Evolutionary conservation across 163 green algal genomes (phyloP).

Genomic region (Volvox carteri): DNA sequence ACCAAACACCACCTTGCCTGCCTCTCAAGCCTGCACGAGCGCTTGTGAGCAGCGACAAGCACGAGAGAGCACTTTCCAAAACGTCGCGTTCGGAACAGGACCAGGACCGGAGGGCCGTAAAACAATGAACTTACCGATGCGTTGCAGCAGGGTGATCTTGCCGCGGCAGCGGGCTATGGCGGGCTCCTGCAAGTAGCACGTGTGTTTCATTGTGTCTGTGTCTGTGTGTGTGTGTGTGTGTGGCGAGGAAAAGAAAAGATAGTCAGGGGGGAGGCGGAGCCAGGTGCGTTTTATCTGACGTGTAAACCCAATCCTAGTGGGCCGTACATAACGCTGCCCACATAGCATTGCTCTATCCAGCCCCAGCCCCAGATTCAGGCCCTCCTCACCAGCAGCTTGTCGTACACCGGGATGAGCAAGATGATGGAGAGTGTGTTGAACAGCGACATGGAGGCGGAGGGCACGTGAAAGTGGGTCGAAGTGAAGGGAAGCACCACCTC

Average conservation of each 20-base stretch:
- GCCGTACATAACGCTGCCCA: too few species aligned
- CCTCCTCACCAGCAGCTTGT: conserved; percentile 83
- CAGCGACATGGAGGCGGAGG: conserved; percentile 77
- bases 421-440: conserved; percentile 95
- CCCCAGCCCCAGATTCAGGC: too few species aligned
- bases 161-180: conserved; percentile 36
- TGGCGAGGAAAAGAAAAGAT: neutral
- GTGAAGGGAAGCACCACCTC: neutral
- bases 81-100: too few species aligned
- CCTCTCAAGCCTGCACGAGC: too few species aligned
- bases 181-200: conserved; percentile 55
- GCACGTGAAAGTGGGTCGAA: conserved; percentile 51
- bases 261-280: neutral
- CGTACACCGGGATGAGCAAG: conserved; percentile 87
- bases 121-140: conserved; percentile 57
- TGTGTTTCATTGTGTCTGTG: neutral
- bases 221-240: neutral
- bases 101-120: neutral
- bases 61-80: too few species aligned
- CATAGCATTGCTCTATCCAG: too few species aligned
- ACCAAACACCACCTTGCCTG: too few species aligned
- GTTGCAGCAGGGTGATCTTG: conserved; percentile 73
- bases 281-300: too few species aligned
- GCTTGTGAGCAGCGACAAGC: too few species aligned
- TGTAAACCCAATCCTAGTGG: too few species aligned